Conservation (phyloP, 306 rosid genomes). For the Sindora glabra region DNA sequence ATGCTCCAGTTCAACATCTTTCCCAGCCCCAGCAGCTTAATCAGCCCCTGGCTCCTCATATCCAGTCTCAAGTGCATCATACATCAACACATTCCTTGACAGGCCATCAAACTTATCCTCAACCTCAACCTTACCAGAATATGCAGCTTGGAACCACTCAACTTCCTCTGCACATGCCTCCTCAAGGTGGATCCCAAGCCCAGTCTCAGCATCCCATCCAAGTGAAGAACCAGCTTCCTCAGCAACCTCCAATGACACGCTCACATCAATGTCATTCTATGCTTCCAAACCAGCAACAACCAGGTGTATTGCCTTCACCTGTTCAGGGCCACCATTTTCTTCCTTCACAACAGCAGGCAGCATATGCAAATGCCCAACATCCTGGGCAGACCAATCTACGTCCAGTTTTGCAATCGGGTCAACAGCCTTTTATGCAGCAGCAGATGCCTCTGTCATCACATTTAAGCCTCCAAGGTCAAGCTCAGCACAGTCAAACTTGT, state of each 20-base stretch:
- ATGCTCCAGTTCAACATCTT: conserved; percentile 44
- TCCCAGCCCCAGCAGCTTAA: conserved; percentile 30
- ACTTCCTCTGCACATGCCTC: conserved; percentile 28
- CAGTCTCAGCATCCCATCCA: conserved; percentile 48
- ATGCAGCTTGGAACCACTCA: conserved; percentile 53
- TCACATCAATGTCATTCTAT: conserved; percentile 54
- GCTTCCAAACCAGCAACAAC: conserved; percentile 61
- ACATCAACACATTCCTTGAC: conserved; percentile 51
- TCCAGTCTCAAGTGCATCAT: conserved; percentile 52
- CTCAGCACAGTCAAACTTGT: conserved; percentile 37
- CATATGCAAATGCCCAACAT: conserved; percentile 47
- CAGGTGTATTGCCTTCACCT: conserved; percentile 43
- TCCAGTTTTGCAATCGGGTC: conserved; percentile 49
- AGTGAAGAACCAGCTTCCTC: conserved; percentile 55
- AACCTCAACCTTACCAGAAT: conserved; percentile 52
- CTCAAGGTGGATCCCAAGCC: conserved; percentile 46
- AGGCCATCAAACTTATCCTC: conserved; percentile 67
- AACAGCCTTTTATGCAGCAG: conserved; percentile 51
- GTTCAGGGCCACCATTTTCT: conserved; percentile 52
- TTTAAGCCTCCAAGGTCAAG: conserved; percentile 49
- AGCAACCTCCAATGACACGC: conserved; percentile 46
- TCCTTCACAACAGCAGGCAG: conserved; percentile 45
- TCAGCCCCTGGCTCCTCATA: conserved; percentile 39
- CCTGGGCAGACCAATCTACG: conserved; percentile 53
- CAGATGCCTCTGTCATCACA: conserved; percentile 45